phyloP scores from a whole-genome alignment of 495 filamentous ascomycete genomes.

The Xylaria acuta region DNA sequence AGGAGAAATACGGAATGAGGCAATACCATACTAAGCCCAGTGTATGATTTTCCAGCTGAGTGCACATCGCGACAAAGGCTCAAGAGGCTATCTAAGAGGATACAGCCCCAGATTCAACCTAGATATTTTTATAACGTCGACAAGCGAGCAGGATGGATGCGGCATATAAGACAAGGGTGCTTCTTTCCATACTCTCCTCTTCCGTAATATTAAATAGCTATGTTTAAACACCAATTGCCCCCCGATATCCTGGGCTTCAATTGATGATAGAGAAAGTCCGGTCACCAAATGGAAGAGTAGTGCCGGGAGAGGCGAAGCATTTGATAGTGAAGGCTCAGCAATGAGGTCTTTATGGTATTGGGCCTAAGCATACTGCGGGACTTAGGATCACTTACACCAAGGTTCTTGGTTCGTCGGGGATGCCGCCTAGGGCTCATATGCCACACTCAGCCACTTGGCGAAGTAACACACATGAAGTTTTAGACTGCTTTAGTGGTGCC shows the following conservation, averaged over 20 bases:
- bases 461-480: background rate
- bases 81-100: background rate
- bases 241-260: background rate
- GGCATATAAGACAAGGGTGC: background rate
- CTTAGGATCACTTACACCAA: background rate
- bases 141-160: background rate
- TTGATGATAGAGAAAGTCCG: background rate
- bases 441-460: slow-evolving; percentile 12
- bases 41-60: background rate
- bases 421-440: background rate
- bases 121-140: background rate
- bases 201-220: background rate
- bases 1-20: background rate
- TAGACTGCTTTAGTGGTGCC: background rate
- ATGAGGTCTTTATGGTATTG: background rate
- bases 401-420: background rate
- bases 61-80: background rate
- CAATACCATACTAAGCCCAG: background rate
- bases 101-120: background rate
- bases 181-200: background rate
- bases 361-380: background rate
- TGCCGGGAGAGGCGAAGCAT: background rate
- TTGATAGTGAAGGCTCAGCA: background rate
- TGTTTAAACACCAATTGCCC: background rate
- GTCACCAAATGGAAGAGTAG: background rate